A percentile compares a stretch with the other conserved stretches of the same genome.
These are phyloP conservation scores for Jamesozyma gamospora DNA, from an alignment of 805 yeast genomes.

Conservation along the genomic window DNA sequence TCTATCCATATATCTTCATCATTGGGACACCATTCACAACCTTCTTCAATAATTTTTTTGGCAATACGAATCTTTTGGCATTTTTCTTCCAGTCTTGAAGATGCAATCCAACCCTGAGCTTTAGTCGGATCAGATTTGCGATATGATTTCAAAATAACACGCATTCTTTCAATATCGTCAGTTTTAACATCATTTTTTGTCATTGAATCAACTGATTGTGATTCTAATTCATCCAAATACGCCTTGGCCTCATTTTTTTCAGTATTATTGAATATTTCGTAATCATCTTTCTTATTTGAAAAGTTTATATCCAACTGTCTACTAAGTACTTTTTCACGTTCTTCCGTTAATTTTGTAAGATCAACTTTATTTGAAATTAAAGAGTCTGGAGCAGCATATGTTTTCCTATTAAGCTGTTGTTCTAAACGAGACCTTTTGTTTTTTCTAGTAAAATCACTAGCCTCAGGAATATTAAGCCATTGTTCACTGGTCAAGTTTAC, in stretches of 20 bases:
- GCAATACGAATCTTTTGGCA: constrained; percentile 51
- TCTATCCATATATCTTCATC: constrained; percentile 79
- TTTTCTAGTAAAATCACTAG: constrained; percentile 71
- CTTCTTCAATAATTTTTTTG: constrained; percentile 53
- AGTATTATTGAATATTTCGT: constrained; percentile 10
- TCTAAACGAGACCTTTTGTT: constrained; percentile 63
- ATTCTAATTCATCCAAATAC: constrained; percentile 35
- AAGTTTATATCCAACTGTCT: constrained; percentile 40
- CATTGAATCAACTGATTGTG: not conserved
- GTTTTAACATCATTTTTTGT: constrained; percentile 11
- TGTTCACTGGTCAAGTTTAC: constrained; percentile 51
- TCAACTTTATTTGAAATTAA: constrained; percentile 36
- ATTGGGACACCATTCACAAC: constrained; percentile 57
- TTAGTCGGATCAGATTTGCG: constrained; percentile 63
- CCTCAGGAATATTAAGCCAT: constrained; percentile 82
- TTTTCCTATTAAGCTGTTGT: constrained; percentile 53
- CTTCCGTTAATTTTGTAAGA: constrained; percentile 48
- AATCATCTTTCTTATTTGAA: constrained; percentile 4
- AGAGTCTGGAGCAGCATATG: constrained; percentile 76
- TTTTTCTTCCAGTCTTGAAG: constrained; percentile 67
- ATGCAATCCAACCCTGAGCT: constrained; percentile 77
- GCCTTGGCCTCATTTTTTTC: constrained; percentile 30
- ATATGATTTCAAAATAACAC: constrained; percentile 54
- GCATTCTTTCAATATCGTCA: constrained; percentile 50
- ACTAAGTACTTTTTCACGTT: constrained; percentile 50